phyloP scores from a whole-genome alignment of 1,139 yeast genomes.

The Yamadazyma atlantica region DNA sequence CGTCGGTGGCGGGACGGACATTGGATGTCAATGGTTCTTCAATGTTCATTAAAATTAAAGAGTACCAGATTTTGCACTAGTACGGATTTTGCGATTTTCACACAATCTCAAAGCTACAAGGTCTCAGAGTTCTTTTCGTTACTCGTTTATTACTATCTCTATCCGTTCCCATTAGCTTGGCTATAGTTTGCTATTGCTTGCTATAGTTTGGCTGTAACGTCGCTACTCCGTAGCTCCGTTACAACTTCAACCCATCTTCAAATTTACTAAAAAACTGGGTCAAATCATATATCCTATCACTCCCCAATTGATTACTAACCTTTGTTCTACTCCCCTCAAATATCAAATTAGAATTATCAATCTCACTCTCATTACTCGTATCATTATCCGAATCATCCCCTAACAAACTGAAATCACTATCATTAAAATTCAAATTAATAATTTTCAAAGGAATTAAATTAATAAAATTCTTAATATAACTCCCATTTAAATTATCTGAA shows the following conservation, averaged over 20 bases:
- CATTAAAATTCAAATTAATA: conserved; percentile 13
- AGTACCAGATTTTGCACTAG: too few relatives aligned
- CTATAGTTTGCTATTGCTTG: conserved; percentile 10
- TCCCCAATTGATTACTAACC: conserved; percentile 21
- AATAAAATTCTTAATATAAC: conserved; percentile 14
- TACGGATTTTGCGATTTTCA: too few relatives aligned
- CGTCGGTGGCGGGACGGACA: conserved; percentile 65
- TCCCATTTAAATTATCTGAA: conserved; percentile 9
- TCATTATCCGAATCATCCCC: conserved; percentile 17
- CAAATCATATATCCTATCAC: conserved; percentile 29
- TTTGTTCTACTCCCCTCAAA: conserved; percentile 26
- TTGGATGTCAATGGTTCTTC: conserved; percentile 69
- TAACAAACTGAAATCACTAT: conserved; percentile 17
- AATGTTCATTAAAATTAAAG: conserved; percentile 10
- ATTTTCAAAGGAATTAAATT: conserved; percentile 15
- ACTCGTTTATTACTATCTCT: too few relatives aligned
- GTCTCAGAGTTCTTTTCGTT: too few relatives aligned
- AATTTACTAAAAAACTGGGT: conserved; percentile 22
- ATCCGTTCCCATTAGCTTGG: conserved; percentile 11
- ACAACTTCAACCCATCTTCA: conserved; percentile 23
- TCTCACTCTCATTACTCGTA: conserved; percentile 17
- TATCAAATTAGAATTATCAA: conserved; percentile 21
- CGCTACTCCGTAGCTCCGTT: not conserved
- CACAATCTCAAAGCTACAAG: too few relatives aligned
- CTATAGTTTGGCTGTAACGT: conserved; percentile 4